phyloP scores from a whole-genome alignment of 106 monocot species.

The Triglochin maritima region DNA sequence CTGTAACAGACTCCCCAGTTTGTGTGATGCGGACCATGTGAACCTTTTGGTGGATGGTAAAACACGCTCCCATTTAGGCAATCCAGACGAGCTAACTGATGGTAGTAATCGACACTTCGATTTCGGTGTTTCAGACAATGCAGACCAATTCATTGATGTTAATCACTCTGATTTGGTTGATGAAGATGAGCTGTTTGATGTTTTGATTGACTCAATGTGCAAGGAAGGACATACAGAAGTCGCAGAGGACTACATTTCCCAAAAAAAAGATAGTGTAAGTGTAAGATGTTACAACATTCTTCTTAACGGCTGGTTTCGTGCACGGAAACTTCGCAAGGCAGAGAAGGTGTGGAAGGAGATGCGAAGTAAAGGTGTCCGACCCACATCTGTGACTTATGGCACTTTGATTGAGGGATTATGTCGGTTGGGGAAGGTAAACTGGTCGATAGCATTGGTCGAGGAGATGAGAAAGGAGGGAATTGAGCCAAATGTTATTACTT shows the following conservation, averaged over 20 bases:
- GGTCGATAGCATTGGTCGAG: slow-evolving; percentile 35
- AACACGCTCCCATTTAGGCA: too few species aligned
- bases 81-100: too few species aligned
- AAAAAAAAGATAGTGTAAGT: slow-evolving; percentile 11
- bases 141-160: too few species aligned
- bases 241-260: slow-evolving; percentile 30
- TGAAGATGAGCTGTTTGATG: slow-evolving; percentile 15
- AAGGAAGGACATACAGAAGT: slow-evolving; percentile 51
- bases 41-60: too few species aligned
- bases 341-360: slow-evolving; percentile 48
- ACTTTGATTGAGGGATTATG: slow-evolving; percentile 69
- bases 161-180: too few species aligned
- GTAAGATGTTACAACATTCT: slow-evolving; percentile 49
- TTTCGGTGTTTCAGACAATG: neutral
- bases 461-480: slow-evolving; percentile 45
- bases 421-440: slow-evolving; percentile 40
- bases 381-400: slow-evolving; percentile 65
- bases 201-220: slow-evolving; percentile 64
- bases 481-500: slow-evolving; percentile 37
- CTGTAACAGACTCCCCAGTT: too few species aligned
- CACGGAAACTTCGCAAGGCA: slow-evolving; percentile 27
- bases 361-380: slow-evolving; percentile 21
- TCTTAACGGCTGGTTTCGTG: slow-evolving; percentile 73
- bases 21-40: too few species aligned
- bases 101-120: neutral